Evolutionary conservation across 108 stramenopile genomes (phyloP).

Genomic region (Skeletonema marinoi): DNA sequence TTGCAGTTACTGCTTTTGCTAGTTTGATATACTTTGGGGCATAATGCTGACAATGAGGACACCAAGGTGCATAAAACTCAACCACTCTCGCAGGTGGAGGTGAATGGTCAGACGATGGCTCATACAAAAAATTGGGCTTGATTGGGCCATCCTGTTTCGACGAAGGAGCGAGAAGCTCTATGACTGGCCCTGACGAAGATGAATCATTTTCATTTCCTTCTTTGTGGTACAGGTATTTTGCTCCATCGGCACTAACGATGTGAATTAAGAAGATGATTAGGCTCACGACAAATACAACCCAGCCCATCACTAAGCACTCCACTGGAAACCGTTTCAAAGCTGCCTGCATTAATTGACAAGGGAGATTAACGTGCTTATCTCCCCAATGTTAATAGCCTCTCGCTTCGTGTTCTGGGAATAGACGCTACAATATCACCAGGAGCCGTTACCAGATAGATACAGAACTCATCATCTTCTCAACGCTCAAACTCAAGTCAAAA

Average conservation of each 20-base stretch:
- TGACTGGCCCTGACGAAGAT: conserved; percentile 10
- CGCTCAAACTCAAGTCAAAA: too few species aligned
- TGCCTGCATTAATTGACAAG: background rate
- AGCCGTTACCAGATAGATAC: too few species aligned
- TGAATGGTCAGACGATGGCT: conserved; percentile 4
- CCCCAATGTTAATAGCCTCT: too few species aligned
- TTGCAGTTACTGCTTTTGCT: conserved; percentile 38
- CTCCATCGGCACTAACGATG: background rate
- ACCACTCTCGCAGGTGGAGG: conserved; percentile 40
- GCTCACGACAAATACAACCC: background rate
- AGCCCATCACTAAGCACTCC: conserved; percentile 5
- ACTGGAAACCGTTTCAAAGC: background rate
- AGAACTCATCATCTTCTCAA: too few species aligned
- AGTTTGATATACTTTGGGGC: conserved; percentile 54
- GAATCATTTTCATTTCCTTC: conserved; percentile 4
- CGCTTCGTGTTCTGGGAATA: too few species aligned
- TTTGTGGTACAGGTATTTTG: conserved; percentile 25
- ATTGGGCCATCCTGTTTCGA: background rate
- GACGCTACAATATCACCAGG: too few species aligned
- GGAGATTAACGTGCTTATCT: too few species aligned
- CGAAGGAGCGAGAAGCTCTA: conserved; percentile 8
- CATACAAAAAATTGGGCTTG: conserved; percentile 35
- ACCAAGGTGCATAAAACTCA: conserved; percentile 55
- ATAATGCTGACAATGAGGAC: conserved; percentile 50
- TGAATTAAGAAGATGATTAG: background rate